phyloP scores from a whole-genome alignment of 805 yeast species.

The Candida hungchunana region DNA sequence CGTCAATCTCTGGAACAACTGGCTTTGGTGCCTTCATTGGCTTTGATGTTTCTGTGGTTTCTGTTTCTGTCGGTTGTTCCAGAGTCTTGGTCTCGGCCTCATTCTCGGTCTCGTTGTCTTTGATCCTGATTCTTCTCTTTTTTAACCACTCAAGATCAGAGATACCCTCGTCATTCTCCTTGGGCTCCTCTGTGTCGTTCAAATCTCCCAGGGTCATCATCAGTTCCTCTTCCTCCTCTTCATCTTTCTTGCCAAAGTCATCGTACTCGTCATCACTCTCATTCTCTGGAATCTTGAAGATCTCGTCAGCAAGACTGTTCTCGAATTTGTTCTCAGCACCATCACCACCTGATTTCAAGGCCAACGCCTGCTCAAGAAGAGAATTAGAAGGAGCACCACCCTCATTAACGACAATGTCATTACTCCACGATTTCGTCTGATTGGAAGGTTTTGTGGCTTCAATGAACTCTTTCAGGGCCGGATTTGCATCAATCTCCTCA shows the following conservation, averaged over 20 bases:
- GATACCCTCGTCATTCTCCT: conserved; percentile 47
- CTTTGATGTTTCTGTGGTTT: conserved; percentile 14
- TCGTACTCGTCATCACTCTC: conserved; percentile 45
- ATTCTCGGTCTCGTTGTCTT: conserved; percentile 35
- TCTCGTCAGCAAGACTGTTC: conserved; percentile 24
- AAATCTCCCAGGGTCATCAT: conserved; percentile 41
- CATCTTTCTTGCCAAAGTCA: conserved; percentile 31
- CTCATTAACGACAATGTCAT: conserved; percentile 33
- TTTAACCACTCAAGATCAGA: conserved; percentile 88
- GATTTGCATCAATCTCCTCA: conserved; percentile 58
- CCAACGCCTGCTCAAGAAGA: conserved; percentile 36
- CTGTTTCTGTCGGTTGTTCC: conserved; percentile 15
- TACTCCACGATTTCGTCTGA: conserved; percentile 72
- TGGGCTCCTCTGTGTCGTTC: conserved; percentile 19
- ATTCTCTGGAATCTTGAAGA: conserved; percentile 29
- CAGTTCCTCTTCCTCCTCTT: conserved; percentile 44
- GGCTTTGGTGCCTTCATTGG: conserved; percentile 22
- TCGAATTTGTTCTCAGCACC: conserved; percentile 15
- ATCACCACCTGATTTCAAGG: conserved; percentile 28
- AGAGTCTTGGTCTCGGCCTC: conserved; percentile 7
- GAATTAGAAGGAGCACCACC: conserved; percentile 34
- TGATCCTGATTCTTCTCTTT: conserved; percentile 67
- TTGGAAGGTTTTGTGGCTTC: conserved; percentile 76
- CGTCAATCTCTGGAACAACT: conserved; percentile 23
- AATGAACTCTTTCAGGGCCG: conserved; percentile 73